Percentiles rank a stretch among this genome's conserved stretches.
phyloP scores from a whole-genome alignment of 306 rosid genomes.

The Pyrus pyrifolia region DNA sequence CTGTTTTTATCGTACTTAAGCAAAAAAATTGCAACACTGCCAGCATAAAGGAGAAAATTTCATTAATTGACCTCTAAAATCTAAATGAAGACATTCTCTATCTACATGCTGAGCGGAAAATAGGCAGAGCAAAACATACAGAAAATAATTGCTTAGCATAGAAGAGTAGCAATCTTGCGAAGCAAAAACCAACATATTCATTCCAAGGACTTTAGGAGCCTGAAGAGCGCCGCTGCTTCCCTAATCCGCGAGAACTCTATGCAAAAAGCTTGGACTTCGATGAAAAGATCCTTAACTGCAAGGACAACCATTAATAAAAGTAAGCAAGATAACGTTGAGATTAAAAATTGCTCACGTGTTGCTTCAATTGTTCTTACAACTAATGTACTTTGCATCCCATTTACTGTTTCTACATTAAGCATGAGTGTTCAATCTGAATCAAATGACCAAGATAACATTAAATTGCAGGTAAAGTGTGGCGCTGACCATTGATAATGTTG shows the following conservation, averaged over 20 bases:
- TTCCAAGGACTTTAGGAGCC: conserved; percentile 89
- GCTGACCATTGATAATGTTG: conserved; percentile 88
- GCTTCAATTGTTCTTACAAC: not conserved
- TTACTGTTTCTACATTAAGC: not conserved
- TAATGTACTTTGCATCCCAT: not conserved
- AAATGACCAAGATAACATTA: not conserved
- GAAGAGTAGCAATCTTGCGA: not conserved
- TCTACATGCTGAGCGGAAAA: not conserved
- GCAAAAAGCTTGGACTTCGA: conserved; percentile 93
- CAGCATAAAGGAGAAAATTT: not conserved
- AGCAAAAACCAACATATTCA: conserved; percentile 12
- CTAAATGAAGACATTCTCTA: conserved; percentile 5
- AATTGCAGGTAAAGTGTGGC: conserved; percentile 2
- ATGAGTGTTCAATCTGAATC: not conserved
- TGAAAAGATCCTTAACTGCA: conserved; percentile 90
- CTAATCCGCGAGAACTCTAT: conserved; percentile 88
- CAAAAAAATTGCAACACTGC: not conserved
- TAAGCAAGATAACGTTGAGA: not conserved
- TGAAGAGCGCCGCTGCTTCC: conserved; percentile 82
- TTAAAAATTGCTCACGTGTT: not conserved
- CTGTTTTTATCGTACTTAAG: not conserved
- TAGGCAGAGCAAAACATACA: not conserved
- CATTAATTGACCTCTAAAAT: conserved; percentile 2
- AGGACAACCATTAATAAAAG: conserved; percentile 12
- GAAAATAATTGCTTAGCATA: not conserved